Evolutionary conservation across 495 filamentous ascomycete species (phyloP).

Genomic region (Neurospora discreta): DNA sequence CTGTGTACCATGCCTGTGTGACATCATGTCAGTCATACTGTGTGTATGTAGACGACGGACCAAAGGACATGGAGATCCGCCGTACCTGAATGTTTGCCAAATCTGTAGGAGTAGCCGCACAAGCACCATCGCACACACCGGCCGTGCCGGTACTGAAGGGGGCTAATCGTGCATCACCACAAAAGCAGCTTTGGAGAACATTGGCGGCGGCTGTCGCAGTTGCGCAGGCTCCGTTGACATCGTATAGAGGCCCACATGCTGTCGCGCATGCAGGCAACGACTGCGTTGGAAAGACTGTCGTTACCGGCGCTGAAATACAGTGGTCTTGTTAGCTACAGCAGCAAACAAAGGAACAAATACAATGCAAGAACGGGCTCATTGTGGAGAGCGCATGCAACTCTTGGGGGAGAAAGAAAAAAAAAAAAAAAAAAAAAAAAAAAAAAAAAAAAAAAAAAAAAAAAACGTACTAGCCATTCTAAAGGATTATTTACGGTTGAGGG

Average conservation of each 20-base stretch:
- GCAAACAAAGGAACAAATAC: not conserved
- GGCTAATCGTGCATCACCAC: conserved; percentile 27
- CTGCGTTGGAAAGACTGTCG: conserved; percentile 35
- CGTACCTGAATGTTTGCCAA: conserved; percentile 27
- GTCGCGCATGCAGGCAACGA: conserved; percentile 36
- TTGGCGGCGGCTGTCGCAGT: conserved; percentile 14
- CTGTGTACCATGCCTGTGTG: conserved; percentile 32
- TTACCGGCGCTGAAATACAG: conserved; percentile 8
- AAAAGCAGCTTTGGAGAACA: conserved; percentile 36
- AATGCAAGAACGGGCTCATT: not conserved
- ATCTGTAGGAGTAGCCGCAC: conserved; percentile 21
- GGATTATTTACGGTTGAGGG: not conserved
- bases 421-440: not conserved
- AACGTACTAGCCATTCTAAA: not conserved
- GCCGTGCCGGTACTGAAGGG: conserved; percentile 30
- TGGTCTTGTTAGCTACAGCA: not conserved
- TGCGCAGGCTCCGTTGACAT: conserved; percentile 42
- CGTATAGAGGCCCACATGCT: conserved; percentile 38
- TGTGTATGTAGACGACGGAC: not conserved
- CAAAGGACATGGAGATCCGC: not conserved
- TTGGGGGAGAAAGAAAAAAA: not conserved
- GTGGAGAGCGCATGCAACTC: not conserved
- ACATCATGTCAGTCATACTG: not conserved
- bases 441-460: not conserved
- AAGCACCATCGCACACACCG: conserved; percentile 30